Base-by-base conservation (phyloP, 345 rosid genomes). In the Trapa incisa region DNA sequence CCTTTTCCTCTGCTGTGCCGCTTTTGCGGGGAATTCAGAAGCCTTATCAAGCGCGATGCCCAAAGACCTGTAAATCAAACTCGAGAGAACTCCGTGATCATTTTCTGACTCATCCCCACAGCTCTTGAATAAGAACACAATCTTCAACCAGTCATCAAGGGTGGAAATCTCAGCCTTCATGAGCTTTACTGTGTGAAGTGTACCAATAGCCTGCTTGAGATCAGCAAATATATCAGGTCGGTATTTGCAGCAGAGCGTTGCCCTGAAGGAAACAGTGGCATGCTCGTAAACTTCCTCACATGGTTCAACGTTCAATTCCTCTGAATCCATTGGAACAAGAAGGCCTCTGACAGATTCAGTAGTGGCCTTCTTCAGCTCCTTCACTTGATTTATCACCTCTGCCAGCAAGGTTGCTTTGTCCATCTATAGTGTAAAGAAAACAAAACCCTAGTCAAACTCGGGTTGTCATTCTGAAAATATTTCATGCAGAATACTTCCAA, bases 371-470 rank as follows among this genome's bases (percentile, higher is more conserved):
- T 88, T 75, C 52, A 86, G 83, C 66, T 76, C 85, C 66, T 81
- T 81, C 71, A 84, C 77, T 70, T 88, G 77, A 50, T 43, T 65
- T 37, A 81, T 74, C 14, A 88, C 91, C 75, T 81, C 84, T 57
- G 82, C 89, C 61, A 88, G 87, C 78, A 88, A 79, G 61, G 91
- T 75, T 57, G 91, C 89, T 69, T 88, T 88, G 83, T 88, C 95
- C 91, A 86, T 86, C 91, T 71, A 4, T 9, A 54, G 37, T 3
- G 53, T 70, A 42, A 2, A 22, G 36, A 41, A 66, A 53, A 35
- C 5, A 13, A 63, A 17, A 65, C 35, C 68, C 4, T n/a, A n/a
- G n/a, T 50, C 22, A 50, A 50, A 50, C 22, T 29, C n/a, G 56
- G 56, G 22, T 7, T 3, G 4, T 48, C 11, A 9, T 10, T 7